These are phyloP conservation scores for Penicillium fimorum DNA, from an alignment of 495 filamentous ascomycete genomes.

Conservation along the genomic window DNA sequence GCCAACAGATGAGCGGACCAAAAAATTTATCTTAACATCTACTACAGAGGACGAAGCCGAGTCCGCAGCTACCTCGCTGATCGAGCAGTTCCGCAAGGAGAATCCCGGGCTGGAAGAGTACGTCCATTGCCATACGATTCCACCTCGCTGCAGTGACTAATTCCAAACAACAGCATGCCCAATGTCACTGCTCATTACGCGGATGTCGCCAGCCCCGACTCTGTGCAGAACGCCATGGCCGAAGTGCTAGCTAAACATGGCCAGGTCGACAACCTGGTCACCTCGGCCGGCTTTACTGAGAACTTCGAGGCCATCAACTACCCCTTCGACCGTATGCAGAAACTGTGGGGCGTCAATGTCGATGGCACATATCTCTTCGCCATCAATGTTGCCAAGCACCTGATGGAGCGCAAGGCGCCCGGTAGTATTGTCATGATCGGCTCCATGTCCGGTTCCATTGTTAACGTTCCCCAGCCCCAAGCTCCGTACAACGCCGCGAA, in stretches of 20 bases:
- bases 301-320: constrained; percentile 90
- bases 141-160: background rate
- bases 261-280: constrained; percentile 87
- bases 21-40: constrained; percentile 12
- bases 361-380: constrained; percentile 93
- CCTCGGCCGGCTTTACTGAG: constrained; percentile 93
- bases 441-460: constrained; percentile 88
- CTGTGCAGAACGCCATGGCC: constrained; percentile 67
- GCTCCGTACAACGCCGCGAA: constrained; percentile 90
- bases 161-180: constrained; percentile 57
- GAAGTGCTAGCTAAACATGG: constrained; percentile 71
- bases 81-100: constrained; percentile 70
- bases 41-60: constrained; percentile 76
- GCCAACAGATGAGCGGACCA: background rate
- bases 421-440: constrained; percentile 95
- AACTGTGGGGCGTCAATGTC: constrained; percentile 92
- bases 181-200: constrained; percentile 86
- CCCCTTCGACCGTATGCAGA: constrained; percentile 82
- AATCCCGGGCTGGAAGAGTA: constrained; percentile 74
- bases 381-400: constrained; percentile 77
- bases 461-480: constrained; percentile 93
- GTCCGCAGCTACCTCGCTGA: constrained; percentile 66
- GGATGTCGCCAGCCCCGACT: constrained; percentile 77
- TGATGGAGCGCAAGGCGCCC: constrained; percentile 74
- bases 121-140: constrained; percentile 18